A percentile compares a stretch with the other conserved stretches of the same genome.
phyloP scores from a whole-genome alignment of 2,329 filamentous ascomycete genomes.

The Colletotrichum aenigma region DNA sequence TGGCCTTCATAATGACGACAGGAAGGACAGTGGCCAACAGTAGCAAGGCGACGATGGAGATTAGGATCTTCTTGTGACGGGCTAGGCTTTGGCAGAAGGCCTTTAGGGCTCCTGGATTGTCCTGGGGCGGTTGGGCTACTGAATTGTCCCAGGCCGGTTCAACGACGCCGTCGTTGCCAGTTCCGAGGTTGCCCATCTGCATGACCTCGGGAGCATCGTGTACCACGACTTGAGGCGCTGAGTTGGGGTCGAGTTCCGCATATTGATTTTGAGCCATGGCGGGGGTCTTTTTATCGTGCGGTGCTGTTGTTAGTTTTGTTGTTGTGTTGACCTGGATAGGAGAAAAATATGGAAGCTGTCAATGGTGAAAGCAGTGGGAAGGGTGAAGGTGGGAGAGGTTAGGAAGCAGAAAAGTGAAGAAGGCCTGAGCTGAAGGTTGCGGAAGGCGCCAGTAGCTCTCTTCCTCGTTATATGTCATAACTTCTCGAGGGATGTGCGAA shows the following conservation, averaged over 20 bases:
- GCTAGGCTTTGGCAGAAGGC: neutral
- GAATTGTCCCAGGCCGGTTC: neutral
- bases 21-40: constrained; percentile 40
- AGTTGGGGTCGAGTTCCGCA: constrained; percentile 2
- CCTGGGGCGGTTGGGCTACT: neutral
- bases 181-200: neutral
- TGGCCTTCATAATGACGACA: neutral
- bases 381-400: neutral
- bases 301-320: neutral
- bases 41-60: constrained; percentile 25
- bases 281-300: neutral
- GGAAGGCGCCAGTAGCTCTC: neutral
- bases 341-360: neutral
- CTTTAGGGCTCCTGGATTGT: neutral
- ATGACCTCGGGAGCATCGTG: constrained; percentile 15
- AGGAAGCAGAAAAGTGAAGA: neutral
- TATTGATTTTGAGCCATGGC: neutral
- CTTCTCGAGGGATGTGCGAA: neutral
- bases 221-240: constrained; percentile 8
- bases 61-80: neutral
- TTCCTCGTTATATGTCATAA: neutral
- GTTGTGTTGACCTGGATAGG: neutral
- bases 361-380: neutral
- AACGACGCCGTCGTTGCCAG: neutral
- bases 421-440: neutral